phyloP scores from a whole-genome alignment of 2,329 filamentous ascomycete genomes.

The Exophiala spinifera region DNA sequence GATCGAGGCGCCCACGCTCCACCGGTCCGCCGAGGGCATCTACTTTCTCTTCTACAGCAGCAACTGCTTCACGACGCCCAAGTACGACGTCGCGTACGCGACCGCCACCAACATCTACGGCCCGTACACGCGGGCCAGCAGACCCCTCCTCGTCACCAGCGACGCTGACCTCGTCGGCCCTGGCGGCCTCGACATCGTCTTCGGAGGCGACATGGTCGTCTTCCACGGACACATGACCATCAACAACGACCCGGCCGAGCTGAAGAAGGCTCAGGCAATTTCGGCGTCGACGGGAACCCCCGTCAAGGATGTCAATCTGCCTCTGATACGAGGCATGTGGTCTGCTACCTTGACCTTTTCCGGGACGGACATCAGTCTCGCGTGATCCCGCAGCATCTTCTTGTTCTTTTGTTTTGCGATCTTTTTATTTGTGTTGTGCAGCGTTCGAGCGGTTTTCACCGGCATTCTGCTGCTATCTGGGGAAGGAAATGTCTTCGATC shows the following conservation, averaged over 20 bases:
- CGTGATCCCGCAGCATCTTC: background rate
- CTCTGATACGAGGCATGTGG: conserved; percentile 27
- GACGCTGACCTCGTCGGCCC: conserved; percentile 28
- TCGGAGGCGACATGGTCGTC: conserved; percentile 23
- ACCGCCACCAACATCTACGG: conserved; percentile 41
- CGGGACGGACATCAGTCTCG: conserved; percentile 14
- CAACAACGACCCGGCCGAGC: conserved; percentile 18
- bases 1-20: conserved; percentile 59
- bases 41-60: conserved; percentile 64
- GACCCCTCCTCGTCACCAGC: conserved; percentile 37
- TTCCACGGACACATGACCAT: conserved; percentile 28
- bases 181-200: conserved; percentile 29
- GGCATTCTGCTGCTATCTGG: no score
- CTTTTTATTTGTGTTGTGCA: background rate
- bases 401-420: background rate
- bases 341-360: conserved; percentile 17
- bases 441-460: conserved; percentile 8
- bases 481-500: no score
- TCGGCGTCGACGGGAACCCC: conserved; percentile 12
- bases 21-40: conserved; percentile 41
- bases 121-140: conserved; percentile 38
- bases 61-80: conserved; percentile 54
- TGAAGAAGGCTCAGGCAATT: conserved; percentile 10
- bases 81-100: conserved; percentile 61
- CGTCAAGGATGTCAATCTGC: conserved; percentile 13